Percentiles rank a stretch among this genome's conserved stretches.
Evolutionary conservation across 2,329 filamentous ascomycete species (phyloP).

Genomic region (Cytospora piceae): DNA sequence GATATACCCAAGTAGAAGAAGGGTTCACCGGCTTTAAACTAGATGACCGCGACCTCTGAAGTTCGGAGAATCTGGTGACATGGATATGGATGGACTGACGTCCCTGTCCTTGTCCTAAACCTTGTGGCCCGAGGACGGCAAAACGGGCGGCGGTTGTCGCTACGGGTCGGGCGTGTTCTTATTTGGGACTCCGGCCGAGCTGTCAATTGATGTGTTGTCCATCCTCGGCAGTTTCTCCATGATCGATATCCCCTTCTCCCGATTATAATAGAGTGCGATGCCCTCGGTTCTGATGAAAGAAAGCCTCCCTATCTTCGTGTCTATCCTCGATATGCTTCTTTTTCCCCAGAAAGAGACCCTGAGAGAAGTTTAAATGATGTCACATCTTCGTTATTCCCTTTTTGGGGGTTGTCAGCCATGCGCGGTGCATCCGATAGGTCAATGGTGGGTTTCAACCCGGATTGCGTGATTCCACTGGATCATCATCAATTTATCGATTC

Average conservation of each 20-base stretch:
- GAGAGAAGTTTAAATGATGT: slow-evolving; percentile 18
- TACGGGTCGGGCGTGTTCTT: neutral
- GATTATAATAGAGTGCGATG: neutral
- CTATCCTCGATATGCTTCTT: neutral
- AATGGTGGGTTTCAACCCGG: slow-evolving; percentile 11
- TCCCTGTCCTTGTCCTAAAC: neutral
- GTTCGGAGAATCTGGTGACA: neutral
- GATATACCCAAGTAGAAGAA: neutral
- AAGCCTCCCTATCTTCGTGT: neutral
- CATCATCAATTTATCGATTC: neutral
- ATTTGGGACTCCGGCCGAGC: neutral
- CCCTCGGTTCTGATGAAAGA: neutral
- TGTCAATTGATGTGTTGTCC: neutral
- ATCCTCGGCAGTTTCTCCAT: neutral
- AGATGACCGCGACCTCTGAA: neutral
- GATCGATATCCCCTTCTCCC: neutral
- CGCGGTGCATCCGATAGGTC: slow-evolving; percentile 18
- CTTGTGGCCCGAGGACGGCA: too few relatives aligned
- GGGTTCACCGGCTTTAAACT: neutral
- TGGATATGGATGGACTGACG: neutral
- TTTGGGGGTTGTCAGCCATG: slow-evolving; percentile 1
- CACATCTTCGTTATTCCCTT: slow-evolving; percentile 12
- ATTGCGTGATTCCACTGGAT: slow-evolving; percentile 24
- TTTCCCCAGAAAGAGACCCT: neutral
- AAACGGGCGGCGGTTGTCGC: neutral